Evolutionary conservation across 768 basidiomycete genomes (phyloP).

Genomic region (Galerina sulciceps): DNA sequence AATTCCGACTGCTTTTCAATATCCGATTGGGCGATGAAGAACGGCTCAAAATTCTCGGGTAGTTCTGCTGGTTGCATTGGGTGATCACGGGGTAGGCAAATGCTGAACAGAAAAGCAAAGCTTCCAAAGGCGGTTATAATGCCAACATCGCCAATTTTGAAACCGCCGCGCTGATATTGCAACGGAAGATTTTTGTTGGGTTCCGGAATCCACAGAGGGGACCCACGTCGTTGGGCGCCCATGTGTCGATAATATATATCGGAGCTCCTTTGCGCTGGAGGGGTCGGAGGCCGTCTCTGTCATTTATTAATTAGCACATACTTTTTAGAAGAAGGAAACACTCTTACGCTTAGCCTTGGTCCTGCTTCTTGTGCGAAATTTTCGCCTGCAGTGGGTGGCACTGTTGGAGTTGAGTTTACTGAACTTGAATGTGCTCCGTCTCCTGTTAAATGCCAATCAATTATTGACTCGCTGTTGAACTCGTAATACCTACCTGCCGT

Average conservation of each 20-base stretch:
- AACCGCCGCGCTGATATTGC: conserved; percentile 23
- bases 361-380: too few relatives aligned
- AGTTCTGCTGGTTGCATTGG: conserved; percentile 30
- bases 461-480: neutral
- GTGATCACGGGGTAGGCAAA: conserved; percentile 26
- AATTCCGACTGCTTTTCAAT: neutral
- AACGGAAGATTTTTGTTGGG: conserved; percentile 24
- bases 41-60: conserved; percentile 21
- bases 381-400: too few relatives aligned
- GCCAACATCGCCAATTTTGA: conserved; percentile 41
- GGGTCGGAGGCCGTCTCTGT: too few relatives aligned
- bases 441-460: too few relatives aligned
- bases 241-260: conserved; percentile 16
- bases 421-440: too few relatives aligned
- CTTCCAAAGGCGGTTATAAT: conserved; percentile 29
- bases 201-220: conserved; percentile 37
- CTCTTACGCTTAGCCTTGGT: too few relatives aligned
- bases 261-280: neutral
- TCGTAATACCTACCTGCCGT: neutral
- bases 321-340: too few relatives aligned
- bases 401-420: too few relatives aligned
- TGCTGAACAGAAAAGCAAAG: conserved; percentile 41
- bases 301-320: too few relatives aligned
- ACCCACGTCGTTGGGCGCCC: conserved; percentile 26
- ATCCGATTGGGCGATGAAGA: neutral